Base-by-base conservation (phyloP, 2,329 filamentous ascomycete genomes). In the Colletotrichum endophyticum region DNA sequence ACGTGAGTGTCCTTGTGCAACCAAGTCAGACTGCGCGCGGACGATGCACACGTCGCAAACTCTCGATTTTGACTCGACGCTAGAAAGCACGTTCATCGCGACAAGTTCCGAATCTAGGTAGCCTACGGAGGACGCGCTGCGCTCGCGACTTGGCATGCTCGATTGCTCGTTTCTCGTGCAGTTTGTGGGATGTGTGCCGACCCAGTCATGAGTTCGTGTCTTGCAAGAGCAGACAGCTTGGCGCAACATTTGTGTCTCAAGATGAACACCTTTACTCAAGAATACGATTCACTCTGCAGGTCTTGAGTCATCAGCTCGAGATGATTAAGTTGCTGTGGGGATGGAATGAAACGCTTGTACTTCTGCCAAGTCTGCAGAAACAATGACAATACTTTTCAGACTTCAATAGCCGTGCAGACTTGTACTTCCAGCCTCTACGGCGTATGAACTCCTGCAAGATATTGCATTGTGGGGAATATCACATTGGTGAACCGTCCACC, bases 21-120 rank as follows among this genome's bases (percentile, higher is more conserved):
- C 16, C 6, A 61, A 2, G 16, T 44, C 39, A 2, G 19, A 3
- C 6, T 69, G 22, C n/a, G 32, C 56, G 16, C 19, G 25, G 56
- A 53, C 19, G 15, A 53, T 12, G 56, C 36, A 25, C 16, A 44
- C 36, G 36, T 53, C 36, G 56, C 27, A 49, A 66, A 69, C 19
- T 73, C 39, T 39, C 64, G 27, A 25, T 36, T 64, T 36, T 49
- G 64, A 22, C 57, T 61, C 34, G 64, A 73, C 25, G 70, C 70
- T 22, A 73, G 70, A 15, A 44, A 13, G 69, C 69, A 68, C 73
- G 73, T 70, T n/a, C 32, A 72, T 63, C 73, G 73, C 62, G 70
- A 75, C 62, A 57, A 28, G n/a, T 73, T 36, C 70, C 73, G 70
- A 8, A 73, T 76, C 12, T 30, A 73, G 36, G 15, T 39, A 8